Evolutionary conservation across 257 asterid genomes (phyloP).

Genomic region (Henckelia pumila): DNA sequence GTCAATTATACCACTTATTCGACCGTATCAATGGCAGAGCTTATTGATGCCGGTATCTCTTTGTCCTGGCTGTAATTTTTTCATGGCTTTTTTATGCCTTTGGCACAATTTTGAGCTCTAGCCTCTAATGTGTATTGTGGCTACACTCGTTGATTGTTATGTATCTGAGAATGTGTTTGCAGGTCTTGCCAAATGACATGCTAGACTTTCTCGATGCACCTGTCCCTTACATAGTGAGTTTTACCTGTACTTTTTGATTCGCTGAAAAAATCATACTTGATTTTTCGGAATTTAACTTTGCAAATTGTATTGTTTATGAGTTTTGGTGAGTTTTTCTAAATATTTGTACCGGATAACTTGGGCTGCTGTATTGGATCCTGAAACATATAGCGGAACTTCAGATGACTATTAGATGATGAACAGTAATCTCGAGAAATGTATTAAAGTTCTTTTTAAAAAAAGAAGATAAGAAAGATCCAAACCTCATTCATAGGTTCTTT

Average conservation of each 20-base stretch:
- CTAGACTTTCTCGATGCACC: slow-evolving; percentile 98
- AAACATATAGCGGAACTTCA: too few species aligned
- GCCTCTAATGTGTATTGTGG: background rate
- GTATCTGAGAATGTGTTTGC: slow-evolving; percentile 31
- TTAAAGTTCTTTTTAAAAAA: too few species aligned
- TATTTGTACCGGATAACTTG: background rate
- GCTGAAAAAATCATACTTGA: background rate
- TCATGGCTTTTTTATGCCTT: background rate
- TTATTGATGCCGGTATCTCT: slow-evolving; percentile 84
- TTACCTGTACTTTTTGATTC: background rate
- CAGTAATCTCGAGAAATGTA: background rate
- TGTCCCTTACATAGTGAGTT: slow-evolving; percentile 95
- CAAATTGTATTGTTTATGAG: background rate
- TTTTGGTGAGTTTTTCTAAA: background rate
- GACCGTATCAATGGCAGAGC: slow-evolving; percentile 99
- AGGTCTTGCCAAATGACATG: slow-evolving; percentile 99
- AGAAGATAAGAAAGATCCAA: background rate
- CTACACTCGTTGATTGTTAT: slow-evolving; percentile 19
- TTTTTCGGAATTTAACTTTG: background rate
- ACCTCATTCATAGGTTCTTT: background rate
- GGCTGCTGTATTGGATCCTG: background rate
- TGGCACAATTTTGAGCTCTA: slow-evolving; percentile 4
- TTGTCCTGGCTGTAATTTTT: slow-evolving; percentile 27
- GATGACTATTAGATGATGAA: background rate
- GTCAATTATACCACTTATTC: slow-evolving; percentile 85